Conservation (phyloP, 1,284 basidiomycete species). For the Ustilago lituana region DNA sequence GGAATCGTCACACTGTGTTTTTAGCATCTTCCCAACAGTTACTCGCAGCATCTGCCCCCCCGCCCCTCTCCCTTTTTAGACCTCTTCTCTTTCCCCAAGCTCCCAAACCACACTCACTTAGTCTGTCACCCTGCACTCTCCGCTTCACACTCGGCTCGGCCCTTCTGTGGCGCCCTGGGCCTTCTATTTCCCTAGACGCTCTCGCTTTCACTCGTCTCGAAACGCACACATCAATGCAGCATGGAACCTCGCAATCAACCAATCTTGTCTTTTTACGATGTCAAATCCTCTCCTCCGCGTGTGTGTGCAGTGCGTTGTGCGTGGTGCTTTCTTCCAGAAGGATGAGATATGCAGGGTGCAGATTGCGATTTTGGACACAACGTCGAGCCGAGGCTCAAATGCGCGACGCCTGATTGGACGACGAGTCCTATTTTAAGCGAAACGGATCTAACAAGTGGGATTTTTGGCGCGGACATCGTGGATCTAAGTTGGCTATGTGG, state of each 20-base stretch:
- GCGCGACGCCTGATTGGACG: conserved; percentile 30
- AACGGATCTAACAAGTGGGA: too few species aligned
- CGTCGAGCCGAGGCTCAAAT: conserved; percentile 10
- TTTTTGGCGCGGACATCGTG: conserved; percentile 6
- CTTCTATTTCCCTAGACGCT: conserved; percentile 12
- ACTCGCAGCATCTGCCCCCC: conserved; percentile 16
- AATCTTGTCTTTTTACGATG: conserved; percentile 22
- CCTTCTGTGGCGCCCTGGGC: conserved; percentile 9
- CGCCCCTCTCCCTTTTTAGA: background rate
- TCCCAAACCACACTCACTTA: conserved; percentile 7
- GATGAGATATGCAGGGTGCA: background rate
- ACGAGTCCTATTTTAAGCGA: conserved; percentile 13
- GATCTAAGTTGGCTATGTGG: too few species aligned
- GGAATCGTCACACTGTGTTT: conserved; percentile 39
- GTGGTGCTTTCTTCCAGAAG: background rate
- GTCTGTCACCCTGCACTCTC: conserved; percentile 14
- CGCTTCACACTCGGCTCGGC: conserved; percentile 8
- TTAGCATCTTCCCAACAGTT: conserved; percentile 22
- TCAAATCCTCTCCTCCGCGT: background rate
- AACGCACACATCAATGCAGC: conserved; percentile 24
- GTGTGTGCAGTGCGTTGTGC: too few species aligned
- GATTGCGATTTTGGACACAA: background rate
- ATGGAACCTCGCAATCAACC: conserved; percentile 31
- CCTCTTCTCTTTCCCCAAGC: background rate
- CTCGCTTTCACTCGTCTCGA: conserved; percentile 12